Base-by-base conservation (phyloP, 2,329 filamentous ascomycete species). In the Botrytis paeoniae region DNA sequence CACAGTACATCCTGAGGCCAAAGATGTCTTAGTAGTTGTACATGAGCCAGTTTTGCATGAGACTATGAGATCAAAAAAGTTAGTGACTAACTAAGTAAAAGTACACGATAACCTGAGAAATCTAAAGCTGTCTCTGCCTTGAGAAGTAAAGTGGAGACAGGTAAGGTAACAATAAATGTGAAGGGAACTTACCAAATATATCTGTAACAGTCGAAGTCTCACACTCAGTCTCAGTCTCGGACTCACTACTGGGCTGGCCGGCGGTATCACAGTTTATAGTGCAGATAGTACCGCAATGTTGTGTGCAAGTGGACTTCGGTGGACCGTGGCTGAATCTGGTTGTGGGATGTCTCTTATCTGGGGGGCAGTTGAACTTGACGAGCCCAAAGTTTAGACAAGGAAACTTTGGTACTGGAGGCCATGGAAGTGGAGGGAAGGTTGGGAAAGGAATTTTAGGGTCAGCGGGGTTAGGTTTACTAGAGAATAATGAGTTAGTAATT, bases 131-230 rank as follows among this genome's bases (percentile, higher is more conserved):
- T n/a, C 48, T 51, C 25, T 32, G 29, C 29, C 18, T 59, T 60
- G 57, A 20, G 32, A 22, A 37, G 32, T 14, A 14, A 37, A 25
- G 18, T 5, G 22, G 14, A n/a, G 25, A 8, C 37, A 62, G 8
- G 16, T 14, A 39, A 4, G 14, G 4, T 2, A 18, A 29, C 25
- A 37, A 9, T 8, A 10, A 1, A 61, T 18, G 20, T 39, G 25
- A 18, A 10, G 25, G 18, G 14, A 16, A 29, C 60, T 25, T 41
- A 62, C 60, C 60, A 29, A 62, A 66, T 54, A 54, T 54, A 22
- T 66, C 64, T 54, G 64, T 66, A 35, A 66, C 43, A 32, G 64
- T 66, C 8, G 22, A n/a, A 37, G 64, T 66, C 32, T 25, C 35
- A 35, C 45, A 66, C 64, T 66, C 43, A 18, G 43, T 37, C 60